Conservation (phyloP, 306 rosid genomes). For the Hippophae rhamnoides region DNA sequence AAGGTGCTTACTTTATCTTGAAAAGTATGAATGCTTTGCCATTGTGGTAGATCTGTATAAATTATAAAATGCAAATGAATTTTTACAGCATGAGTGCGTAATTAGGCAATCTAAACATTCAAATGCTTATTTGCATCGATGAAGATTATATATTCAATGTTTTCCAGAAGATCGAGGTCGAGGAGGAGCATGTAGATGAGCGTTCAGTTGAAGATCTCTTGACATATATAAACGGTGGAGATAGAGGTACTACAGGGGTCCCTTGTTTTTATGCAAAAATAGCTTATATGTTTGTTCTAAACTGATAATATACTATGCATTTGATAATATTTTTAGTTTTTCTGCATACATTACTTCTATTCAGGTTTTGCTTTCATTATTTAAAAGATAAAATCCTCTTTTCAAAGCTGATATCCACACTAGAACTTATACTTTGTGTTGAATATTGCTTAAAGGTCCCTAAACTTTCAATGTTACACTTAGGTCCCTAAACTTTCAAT, state of each 20-base stretch:
- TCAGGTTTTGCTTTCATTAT: no score
- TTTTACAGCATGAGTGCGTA: slow-evolving; percentile 3
- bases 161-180: slow-evolving; percentile 64
- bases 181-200: slow-evolving; percentile 66
- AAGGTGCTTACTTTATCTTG: slow-evolving; percentile 44
- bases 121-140: slow-evolving; percentile 11
- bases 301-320: no score
- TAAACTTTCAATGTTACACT: no score
- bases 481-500: no score
- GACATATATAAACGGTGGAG: slow-evolving; percentile 73
- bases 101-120: neutral
- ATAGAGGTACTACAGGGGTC: slow-evolving; percentile 32
- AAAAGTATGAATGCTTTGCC: slow-evolving; percentile 30
- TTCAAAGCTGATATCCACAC: no score
- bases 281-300: no score
- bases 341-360: no score
- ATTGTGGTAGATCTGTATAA: slow-evolving; percentile 22
- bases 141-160: slow-evolving; percentile 8
- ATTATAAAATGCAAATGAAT: slow-evolving; percentile 14
- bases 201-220: slow-evolving; percentile 88
- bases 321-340: no score
- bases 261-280: no score
- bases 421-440: no score
- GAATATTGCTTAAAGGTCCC: no score
- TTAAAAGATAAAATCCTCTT: no score